Evolutionary conservation across 345 rosid species (phyloP), one percentile per base, ranked within the genome.

Genomic region (Gossypium arboreum): DNA sequence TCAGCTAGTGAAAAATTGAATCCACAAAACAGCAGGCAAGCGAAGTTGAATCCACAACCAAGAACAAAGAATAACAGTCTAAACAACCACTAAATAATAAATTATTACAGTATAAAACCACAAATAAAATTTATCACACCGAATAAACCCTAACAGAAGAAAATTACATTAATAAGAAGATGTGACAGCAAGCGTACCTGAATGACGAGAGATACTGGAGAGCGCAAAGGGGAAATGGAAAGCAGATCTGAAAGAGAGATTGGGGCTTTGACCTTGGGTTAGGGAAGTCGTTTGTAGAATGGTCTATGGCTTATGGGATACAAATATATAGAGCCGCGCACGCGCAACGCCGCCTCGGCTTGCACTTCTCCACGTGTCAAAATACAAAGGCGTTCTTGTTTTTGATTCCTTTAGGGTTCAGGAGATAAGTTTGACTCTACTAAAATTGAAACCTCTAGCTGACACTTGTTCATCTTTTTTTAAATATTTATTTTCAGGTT

Each of bases 181-280:
- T 2, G 34, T 17, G 20, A 45, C 18, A 11, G 43, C 1, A 7
- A 18, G 1, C 52, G 9, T 61, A 80, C 83, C 83, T 73, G 56
- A 15, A 13, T n/a, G n/a, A 50, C 4, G 43, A 43, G 54, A 65
- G 43, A 15, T 13, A 39, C 9, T 18, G 10, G 12, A 12, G 52
- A 17, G 76, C 13, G 17, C 4, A 20, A 12, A 15, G 41, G 59
- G 13, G 2, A 8, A 16, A 17, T 16, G 12, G 25, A 66, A 41
- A 2, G 52, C 54, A 54, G 64, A 66, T 34, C 39, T 4, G 10
- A 47, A 6, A 74, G 7, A 64, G 3, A 43, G 56, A 65, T 55
- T 75, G 76, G 79, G 79, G 83, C 58, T 34, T 59, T 25, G 63
- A 58, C 70, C 45, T 44, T 9, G 9, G 12, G 17, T 39, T 50